These are phyloP conservation scores for Sesbania bispinosa DNA, from an alignment of 306 rosid genomes.

Conservation along the genomic window DNA sequence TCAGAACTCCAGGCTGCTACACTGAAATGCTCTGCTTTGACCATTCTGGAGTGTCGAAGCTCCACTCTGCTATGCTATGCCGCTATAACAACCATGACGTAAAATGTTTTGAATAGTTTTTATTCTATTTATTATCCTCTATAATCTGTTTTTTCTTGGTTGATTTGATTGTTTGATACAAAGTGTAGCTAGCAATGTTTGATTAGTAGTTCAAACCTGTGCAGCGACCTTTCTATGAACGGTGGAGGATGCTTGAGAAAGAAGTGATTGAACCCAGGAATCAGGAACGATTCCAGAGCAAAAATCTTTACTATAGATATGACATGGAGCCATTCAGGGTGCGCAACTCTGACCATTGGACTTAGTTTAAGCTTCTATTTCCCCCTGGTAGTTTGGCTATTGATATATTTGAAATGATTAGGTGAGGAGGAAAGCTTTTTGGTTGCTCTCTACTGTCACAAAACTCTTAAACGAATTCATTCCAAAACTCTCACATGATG, in stretches of 20 bases:
- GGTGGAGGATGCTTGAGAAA: slow-evolving; percentile 98
- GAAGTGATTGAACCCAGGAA: slow-evolving; percentile 98
- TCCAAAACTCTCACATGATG: no score
- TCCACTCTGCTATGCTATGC: no score
- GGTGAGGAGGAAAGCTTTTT: no score
- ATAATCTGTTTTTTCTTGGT: not conserved
- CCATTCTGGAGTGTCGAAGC: no score
- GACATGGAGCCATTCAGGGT: slow-evolving; percentile 97
- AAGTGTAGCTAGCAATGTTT: slow-evolving; percentile 1
- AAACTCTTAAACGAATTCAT: no score
- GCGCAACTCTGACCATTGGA: slow-evolving; percentile 24
- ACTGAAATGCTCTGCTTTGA: no score
- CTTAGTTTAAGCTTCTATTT: slow-evolving; percentile 13
- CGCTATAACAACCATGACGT: no score
- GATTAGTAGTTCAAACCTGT: slow-evolving; percentile 27
- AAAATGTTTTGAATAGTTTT: slow-evolving; percentile 12
- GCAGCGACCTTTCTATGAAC: slow-evolving; percentile 94
- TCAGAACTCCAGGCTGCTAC: no score
- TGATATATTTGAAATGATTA: slow-evolving; percentile 12
- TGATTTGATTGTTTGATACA: not conserved
- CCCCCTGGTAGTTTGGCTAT: not conserved
- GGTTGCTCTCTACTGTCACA: no score
- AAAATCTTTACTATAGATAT: slow-evolving; percentile 78
- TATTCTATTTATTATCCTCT: not conserved
- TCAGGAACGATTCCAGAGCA: slow-evolving; percentile 62